Percentiles rank a stretch among this genome's conserved stretches.
These are phyloP conservation scores for Syzygium syzygioides DNA, from an alignment of 441 rosid species.

Conservation along the genomic window DNA sequence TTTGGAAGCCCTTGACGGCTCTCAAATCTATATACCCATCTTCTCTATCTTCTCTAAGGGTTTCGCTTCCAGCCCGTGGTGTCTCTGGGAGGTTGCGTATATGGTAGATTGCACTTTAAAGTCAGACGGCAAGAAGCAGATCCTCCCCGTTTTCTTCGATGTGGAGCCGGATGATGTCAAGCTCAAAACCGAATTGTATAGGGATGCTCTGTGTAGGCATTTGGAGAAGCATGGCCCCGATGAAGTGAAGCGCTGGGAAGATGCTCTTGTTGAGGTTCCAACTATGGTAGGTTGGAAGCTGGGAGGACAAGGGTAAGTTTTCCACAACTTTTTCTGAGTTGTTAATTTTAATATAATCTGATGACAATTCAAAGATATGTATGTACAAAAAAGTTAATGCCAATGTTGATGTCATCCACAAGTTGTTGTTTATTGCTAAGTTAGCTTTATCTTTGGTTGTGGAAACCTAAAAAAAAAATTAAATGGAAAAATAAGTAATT, in stretches of 20 bases:
- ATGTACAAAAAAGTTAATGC: no score
- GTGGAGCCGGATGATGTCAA: background rate
- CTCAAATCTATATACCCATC: background rate
- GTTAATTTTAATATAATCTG: no score
- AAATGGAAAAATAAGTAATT: no score
- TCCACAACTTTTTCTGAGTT: background rate
- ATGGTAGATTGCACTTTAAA: background rate
- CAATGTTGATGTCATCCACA: background rate
- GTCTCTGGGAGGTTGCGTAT: background rate
- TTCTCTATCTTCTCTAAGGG: background rate
- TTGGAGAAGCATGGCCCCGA: background rate
- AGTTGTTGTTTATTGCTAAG: background rate
- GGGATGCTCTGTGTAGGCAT: background rate
- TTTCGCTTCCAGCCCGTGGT: background rate
- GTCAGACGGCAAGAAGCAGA: background rate
- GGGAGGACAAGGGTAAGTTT: background rate
- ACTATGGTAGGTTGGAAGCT: background rate
- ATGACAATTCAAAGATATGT: background rate
- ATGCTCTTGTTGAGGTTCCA: background rate
- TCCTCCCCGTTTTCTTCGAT: background rate
- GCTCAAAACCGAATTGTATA: background rate
- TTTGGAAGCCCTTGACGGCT: fast-evolving
- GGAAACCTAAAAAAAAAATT: no score
- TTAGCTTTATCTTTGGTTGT: no score
- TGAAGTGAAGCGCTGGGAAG: background rate